Conservation (phyloP, 2,329 filamentous ascomycete species). For the Chaetoscypha palmicola region DNA sequence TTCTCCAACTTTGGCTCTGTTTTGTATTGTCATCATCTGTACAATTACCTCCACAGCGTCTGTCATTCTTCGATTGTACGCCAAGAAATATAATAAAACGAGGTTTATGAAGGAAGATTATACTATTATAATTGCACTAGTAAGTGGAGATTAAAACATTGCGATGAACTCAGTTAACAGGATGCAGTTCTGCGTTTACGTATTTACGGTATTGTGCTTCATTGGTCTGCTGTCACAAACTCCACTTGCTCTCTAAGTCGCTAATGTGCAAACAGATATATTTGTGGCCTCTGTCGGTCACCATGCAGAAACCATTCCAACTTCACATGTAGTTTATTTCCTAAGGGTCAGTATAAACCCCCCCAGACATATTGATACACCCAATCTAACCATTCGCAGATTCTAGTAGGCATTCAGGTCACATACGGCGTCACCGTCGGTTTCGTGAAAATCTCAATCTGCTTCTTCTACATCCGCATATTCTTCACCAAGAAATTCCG, state of each 20-base stretch:
- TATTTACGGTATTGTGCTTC: background rate
- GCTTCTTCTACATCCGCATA: conserved; percentile 7
- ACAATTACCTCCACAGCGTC: conserved; percentile 6
- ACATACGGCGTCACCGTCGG: conserved; percentile 2
- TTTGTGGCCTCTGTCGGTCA: conserved; percentile 2
- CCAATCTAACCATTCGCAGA: background rate
- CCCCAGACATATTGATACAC: background rate
- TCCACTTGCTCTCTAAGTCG: background rate
- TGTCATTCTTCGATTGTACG: conserved; percentile 8
- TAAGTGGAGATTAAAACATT: background rate
- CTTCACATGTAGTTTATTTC: background rate
- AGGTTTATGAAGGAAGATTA: conserved; percentile 4
- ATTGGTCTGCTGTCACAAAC: no score
- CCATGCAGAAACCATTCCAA: background rate
- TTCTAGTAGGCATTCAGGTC: conserved; percentile 3
- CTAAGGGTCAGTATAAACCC: conserved; percentile 1
- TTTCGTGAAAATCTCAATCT: conserved; percentile 28
- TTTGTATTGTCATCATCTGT: conserved; percentile 2
- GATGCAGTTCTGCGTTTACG: background rate
- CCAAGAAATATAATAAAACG: conserved; percentile 5
- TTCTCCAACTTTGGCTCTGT: background rate
- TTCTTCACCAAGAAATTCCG: conserved; percentile 5
- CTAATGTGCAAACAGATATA: background rate
- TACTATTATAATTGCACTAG: conserved; percentile 6
- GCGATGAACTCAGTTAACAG: no score